Conservation (phyloP, 2,329 filamentous ascomycete species). For the Mycosphaerella sp. region DNA sequence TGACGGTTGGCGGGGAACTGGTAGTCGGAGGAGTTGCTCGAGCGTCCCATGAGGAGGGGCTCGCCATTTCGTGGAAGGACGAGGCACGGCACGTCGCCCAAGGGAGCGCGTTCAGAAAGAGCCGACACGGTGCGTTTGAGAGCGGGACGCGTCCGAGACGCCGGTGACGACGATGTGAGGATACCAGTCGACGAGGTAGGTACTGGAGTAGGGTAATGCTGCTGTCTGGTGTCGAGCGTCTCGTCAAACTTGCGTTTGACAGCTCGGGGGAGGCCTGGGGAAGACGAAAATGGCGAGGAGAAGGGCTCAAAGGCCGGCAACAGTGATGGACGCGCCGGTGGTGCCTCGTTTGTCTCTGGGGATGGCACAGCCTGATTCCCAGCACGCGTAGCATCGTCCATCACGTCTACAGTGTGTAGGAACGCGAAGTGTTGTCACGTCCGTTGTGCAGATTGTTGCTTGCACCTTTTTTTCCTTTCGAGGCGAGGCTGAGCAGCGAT, state of each 20-base stretch:
- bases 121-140: constrained; percentile 57
- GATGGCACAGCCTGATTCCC: constrained; percentile 15
- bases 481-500: constrained; percentile 15
- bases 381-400: constrained; percentile 20
- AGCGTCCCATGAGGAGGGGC: constrained; percentile 78
- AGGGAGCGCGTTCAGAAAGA: constrained; percentile 71
- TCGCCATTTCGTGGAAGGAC: constrained; percentile 77
- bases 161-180: constrained; percentile 75
- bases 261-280: constrained; percentile 59
- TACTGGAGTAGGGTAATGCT: constrained; percentile 81
- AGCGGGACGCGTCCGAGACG: constrained; percentile 44
- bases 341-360: constrained; percentile 17
- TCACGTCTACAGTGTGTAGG: constrained; percentile 20
- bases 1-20: constrained; percentile 87
- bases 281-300: constrained; percentile 59
- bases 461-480: no score
- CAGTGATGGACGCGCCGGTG: constrained; percentile 50
- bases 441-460: constrained; percentile 8
- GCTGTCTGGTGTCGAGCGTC: constrained; percentile 46
- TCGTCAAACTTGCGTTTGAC: constrained; percentile 60
- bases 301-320: constrained; percentile 65
- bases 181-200: constrained; percentile 92
- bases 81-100: constrained; percentile 75
- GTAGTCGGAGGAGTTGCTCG: constrained; percentile 91
- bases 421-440: constrained; percentile 19